phyloP scores from a whole-genome alignment of 2,329 filamentous ascomycete genomes.

The Purpureocillium takamizusanense region DNA sequence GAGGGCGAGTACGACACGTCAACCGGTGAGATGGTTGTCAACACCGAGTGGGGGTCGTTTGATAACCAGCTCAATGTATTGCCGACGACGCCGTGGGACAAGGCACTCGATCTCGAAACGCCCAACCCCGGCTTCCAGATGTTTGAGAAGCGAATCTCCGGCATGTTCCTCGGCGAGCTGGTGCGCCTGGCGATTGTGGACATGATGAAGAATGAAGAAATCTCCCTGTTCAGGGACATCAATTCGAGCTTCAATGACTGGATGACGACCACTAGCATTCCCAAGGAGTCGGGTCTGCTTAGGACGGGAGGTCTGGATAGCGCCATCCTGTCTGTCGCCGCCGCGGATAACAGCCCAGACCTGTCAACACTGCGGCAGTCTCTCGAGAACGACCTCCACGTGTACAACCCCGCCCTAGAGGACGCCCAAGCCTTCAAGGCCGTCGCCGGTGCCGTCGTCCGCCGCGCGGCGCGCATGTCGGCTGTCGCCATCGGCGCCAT shows the following conservation, averaged over 20 bases:
- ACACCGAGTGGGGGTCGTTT: slow-evolving; percentile 97
- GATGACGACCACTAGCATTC: slow-evolving; percentile 61
- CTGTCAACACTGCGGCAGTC: slow-evolving; percentile 67
- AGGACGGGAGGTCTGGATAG: slow-evolving; percentile 87
- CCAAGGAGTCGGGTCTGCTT: slow-evolving; percentile 57
- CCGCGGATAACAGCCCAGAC: slow-evolving; percentile 66
- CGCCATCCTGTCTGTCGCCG: slow-evolving; percentile 78
- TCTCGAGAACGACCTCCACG: slow-evolving; percentile 65
- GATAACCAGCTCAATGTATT: slow-evolving; percentile 88
- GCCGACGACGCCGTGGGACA: slow-evolving; percentile 77
- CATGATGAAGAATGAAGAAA: slow-evolving; percentile 57
- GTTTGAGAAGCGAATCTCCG: slow-evolving; percentile 97
- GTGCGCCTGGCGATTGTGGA: slow-evolving; percentile 67
- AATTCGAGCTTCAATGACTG: slow-evolving; percentile 64
- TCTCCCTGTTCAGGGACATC: slow-evolving; percentile 67
- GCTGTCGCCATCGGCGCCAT: slow-evolving; percentile 83
- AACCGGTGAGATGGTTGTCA: slow-evolving; percentile 93
- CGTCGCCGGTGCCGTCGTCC: slow-evolving; percentile 74
- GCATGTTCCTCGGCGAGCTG: slow-evolving; percentile 97
- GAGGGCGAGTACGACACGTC: slow-evolving; percentile 63
- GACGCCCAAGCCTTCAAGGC: slow-evolving; percentile 84
- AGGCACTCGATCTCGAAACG: slow-evolving; percentile 65
- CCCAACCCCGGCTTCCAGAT: slow-evolving; percentile 93
- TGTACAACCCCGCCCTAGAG: slow-evolving; percentile 68
- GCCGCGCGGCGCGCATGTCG: slow-evolving; percentile 77